Evolutionary conservation across 2,329 filamentous ascomycete species (phyloP).

Genomic region (Stylonectria norvegica): DNA sequence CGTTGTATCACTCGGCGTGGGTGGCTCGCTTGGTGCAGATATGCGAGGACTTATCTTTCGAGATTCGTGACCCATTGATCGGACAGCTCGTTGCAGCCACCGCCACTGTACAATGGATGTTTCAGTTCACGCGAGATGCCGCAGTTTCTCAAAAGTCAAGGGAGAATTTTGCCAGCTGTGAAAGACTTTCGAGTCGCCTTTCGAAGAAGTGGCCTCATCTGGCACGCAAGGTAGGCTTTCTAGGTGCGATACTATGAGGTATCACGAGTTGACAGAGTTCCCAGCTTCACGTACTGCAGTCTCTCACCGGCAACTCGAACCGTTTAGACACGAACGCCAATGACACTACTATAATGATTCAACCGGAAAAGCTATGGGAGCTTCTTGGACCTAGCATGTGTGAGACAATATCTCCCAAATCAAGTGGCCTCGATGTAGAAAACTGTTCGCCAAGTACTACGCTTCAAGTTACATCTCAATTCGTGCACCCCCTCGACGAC

Average conservation of each 20-base stretch:
- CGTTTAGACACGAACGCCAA: background rate
- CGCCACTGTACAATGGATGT: constrained; percentile 12
- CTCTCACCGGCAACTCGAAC: background rate
- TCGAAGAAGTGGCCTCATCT: constrained; percentile 10
- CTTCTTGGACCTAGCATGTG: background rate
- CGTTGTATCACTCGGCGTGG: constrained; percentile 4
- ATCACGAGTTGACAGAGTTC: background rate
- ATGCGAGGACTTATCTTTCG: background rate
- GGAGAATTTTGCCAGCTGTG: constrained; percentile 3
- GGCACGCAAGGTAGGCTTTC: constrained; percentile 7
- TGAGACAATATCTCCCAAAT: background rate
- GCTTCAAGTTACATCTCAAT: background rate
- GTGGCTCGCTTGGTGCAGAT: constrained; percentile 1
- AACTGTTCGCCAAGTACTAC: background rate
- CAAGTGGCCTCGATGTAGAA: background rate
- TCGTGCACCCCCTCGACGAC: background rate
- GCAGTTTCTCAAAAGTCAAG: constrained; percentile 6
- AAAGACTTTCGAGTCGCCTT: constrained; percentile 2
- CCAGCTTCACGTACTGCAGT: background rate
- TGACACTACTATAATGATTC: background rate
- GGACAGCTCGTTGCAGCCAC: constrained; percentile 8
- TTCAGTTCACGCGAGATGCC: constrained; percentile 5
- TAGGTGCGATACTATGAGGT: background rate
- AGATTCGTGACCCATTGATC: constrained; percentile 2
- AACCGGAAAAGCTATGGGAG: background rate